Conservation (phyloP, 1,284 basidiomycete species). For the Chalciporus piperatoides region DNA sequence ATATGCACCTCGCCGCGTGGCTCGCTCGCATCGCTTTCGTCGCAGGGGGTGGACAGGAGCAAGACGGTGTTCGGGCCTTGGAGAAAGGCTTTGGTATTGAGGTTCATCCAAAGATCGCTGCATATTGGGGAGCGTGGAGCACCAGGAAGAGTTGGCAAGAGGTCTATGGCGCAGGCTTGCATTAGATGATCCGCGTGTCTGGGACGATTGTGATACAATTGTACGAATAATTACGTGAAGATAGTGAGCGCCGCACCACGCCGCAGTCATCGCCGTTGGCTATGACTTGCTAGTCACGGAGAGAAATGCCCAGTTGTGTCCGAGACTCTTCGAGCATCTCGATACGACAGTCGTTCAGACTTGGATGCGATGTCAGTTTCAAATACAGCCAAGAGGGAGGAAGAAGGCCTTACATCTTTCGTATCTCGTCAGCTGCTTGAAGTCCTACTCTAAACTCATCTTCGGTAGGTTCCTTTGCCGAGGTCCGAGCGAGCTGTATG, state of each 20-base stretch:
- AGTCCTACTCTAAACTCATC: constrained; percentile 67
- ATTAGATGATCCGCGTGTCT: constrained; percentile 29
- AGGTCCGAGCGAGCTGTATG: constrained; percentile 71
- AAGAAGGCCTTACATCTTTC: constrained; percentile 43
- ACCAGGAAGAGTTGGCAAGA: constrained; percentile 55
- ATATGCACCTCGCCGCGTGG: constrained; percentile 54
- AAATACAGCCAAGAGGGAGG: too few species aligned
- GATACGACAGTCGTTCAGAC: constrained; percentile 56
- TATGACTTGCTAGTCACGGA: constrained; percentile 13
- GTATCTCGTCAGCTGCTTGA: constrained; percentile 59
- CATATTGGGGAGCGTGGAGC: constrained; percentile 50
- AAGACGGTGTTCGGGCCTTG: constrained; percentile 37
- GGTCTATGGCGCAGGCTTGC: constrained; percentile 47
- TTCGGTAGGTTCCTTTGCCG: constrained; percentile 61
- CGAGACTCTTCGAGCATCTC: constrained; percentile 59
- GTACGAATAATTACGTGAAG: neutral
- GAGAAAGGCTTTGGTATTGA: constrained; percentile 41
- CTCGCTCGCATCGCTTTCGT: constrained; percentile 44
- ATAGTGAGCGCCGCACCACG: neutral
- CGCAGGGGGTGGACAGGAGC: constrained; percentile 33
- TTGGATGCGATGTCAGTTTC: constrained; percentile 26
- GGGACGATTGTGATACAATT: too few species aligned
- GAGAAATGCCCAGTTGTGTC: constrained; percentile 36
- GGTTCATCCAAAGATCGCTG: constrained; percentile 39
- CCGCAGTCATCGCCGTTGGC: neutral